Evolutionary conservation across 306 rosid species (phyloP).

Genomic region (Arachis hypogaea): DNA sequence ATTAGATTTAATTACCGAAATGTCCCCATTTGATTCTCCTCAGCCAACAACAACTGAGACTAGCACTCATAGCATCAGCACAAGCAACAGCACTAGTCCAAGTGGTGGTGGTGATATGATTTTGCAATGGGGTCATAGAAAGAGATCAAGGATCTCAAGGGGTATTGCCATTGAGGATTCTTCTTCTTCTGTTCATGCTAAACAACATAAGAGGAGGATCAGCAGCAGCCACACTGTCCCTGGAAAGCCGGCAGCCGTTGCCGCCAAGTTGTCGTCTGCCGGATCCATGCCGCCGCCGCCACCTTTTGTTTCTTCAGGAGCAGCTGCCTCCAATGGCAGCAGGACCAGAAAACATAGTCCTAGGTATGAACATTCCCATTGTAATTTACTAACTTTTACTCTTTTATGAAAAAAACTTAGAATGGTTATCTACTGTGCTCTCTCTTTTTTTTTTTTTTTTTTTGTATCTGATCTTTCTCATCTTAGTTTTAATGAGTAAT

Average conservation of each 20-base stretch:
- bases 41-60: constrained; percentile 37
- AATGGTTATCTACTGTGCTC: neutral
- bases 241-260: neutral
- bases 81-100: constrained; percentile 43
- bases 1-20: neutral
- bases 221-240: constrained; percentile 1
- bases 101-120: constrained; percentile 58
- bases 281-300: constrained; percentile 59
- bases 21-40: constrained; percentile 44
- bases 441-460: neutral
- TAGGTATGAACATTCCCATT: constrained; percentile 48
- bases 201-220: constrained; percentile 48
- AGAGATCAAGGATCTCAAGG: constrained; percentile 63
- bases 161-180: constrained; percentile 57
- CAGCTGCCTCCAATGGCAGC: constrained; percentile 45
- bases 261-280: constrained; percentile 40
- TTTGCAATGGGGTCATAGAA: constrained; percentile 71
- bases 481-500: neutral
- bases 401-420: neutral
- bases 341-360: constrained; percentile 54
- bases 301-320: constrained; percentile 35
- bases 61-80: constrained; percentile 34
- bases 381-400: neutral
- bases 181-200: constrained; percentile 51
- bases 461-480: neutral